A percentile compares a stretch with the other conserved stretches of the same genome.
Conservation (phyloP, 805 yeast species). For the Ogataea henricii region DNA sequence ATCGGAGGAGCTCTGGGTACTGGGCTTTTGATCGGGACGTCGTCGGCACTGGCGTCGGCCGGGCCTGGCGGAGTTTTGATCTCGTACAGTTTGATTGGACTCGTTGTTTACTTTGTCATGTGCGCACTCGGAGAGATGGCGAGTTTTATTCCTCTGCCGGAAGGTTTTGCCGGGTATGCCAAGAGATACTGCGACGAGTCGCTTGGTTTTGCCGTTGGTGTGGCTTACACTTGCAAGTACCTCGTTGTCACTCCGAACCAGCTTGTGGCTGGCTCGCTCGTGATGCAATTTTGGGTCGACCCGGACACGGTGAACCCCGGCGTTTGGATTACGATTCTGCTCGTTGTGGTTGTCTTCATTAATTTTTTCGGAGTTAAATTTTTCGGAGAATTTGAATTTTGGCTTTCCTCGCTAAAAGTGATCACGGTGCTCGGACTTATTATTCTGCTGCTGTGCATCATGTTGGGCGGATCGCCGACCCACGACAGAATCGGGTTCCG, state of each 20-base stretch:
- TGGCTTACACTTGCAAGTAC: slow-evolving; percentile 52
- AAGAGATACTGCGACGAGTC: slow-evolving; percentile 54
- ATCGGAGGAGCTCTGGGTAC: slow-evolving; percentile 86
- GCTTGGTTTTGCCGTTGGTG: slow-evolving; percentile 60
- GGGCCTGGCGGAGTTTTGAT: slow-evolving; percentile 69
- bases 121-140: slow-evolving; percentile 59
- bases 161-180: slow-evolving; percentile 57
- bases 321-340: slow-evolving; percentile 50
- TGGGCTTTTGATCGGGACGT: slow-evolving; percentile 77
- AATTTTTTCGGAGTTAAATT: slow-evolving; percentile 50
- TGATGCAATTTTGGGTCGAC: slow-evolving; percentile 54
- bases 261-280: slow-evolving; percentile 56
- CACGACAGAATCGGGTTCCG: slow-evolving; percentile 58
- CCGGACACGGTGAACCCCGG: slow-evolving; percentile 53
- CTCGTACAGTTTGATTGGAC: slow-evolving; percentile 70
- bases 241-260: slow-evolving; percentile 58
- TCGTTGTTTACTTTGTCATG: slow-evolving; percentile 66
- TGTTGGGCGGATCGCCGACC: slow-evolving; percentile 77
- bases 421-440: slow-evolving; percentile 68
- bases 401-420: slow-evolving; percentile 67
- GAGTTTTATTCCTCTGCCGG: slow-evolving; percentile 53
- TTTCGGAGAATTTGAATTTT: slow-evolving; percentile 52
- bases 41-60: slow-evolving; percentile 64
- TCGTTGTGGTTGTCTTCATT: slow-evolving; percentile 43
- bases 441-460: slow-evolving; percentile 59